Evolutionary conservation across 768 basidiomycete genomes (phyloP), one percentile per base, ranked within the genome.

Genomic region (Auricularia sp.): DNA sequence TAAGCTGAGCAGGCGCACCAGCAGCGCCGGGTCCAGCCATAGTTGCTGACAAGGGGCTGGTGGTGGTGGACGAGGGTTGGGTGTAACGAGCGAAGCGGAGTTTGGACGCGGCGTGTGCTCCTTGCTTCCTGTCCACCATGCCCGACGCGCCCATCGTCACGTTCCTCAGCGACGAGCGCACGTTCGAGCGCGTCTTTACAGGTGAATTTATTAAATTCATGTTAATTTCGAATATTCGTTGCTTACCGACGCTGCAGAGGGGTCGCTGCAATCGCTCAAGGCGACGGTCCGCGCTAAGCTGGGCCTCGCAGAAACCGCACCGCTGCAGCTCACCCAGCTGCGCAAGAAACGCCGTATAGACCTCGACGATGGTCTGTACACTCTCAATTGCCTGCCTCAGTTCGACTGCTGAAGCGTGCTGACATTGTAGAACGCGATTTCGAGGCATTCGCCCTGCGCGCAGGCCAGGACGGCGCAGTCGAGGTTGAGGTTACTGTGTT

Each of bases 371-470:
- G 87, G 91, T 90, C 68, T 66, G 29, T 29, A 29, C 29, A 29
- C 29, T 29, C 29, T 29, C 29, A 29, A 29, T 29, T 29, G 29
- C 29, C 29, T 29, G 21, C 1, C 14, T 21, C 2, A 12, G 2
- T 18, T 16, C 47, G 16, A 6, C 10, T 6, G 21, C 47, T 51
- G 11, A 51, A 6, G 47, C 7, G 47, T 47, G 29, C 2, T 29
- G 29, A 29, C 29, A 29, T 51, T 23, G 39, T 67, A 92, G 90
- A 90, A 54, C 90, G 87, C 44, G 90, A 92, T 72, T 91, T 90
- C 67, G 85, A 87, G 63, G 89, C 88, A 1, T 89, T 91, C 72
- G 73, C 76, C 64, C 75, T 80, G 14, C 73, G 82, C 43, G 77
- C 84, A 23, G 74, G 73, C 62, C 70, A 77, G 8, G 68, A 71